These are phyloP conservation scores for Sutorius eximius DNA, from an alignment of 1,284 basidiomycete species.

Conservation along the genomic window DNA sequence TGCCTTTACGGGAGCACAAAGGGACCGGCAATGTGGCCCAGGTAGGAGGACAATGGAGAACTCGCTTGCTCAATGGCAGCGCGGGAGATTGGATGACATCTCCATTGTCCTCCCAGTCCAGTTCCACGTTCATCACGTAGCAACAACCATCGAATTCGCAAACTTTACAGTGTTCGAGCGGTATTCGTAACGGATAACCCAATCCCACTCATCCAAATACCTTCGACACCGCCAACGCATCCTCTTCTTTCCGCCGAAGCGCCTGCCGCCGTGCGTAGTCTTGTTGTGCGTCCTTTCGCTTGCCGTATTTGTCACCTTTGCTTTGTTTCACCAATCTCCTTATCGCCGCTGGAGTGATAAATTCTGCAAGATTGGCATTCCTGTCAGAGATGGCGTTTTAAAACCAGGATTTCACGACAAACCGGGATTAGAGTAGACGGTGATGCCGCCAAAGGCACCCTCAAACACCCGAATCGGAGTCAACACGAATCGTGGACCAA, in stretches of 20 bases:
- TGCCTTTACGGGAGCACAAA: constrained; percentile 36
- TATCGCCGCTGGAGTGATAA: constrained; percentile 84
- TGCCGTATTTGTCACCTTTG: constrained; percentile 79
- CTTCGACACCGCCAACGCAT: constrained; percentile 82
- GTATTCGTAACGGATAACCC: neutral
- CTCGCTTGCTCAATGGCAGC: constrained; percentile 14
- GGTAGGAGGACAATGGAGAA: constrained; percentile 33
- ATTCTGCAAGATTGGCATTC: constrained; percentile 59
- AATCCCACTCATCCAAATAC: constrained; percentile 71
- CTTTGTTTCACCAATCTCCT: constrained; percentile 72
- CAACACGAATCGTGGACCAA: constrained; percentile 96
- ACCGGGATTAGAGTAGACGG: constrained; percentile 96
- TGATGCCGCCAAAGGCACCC: constrained; percentile 93
- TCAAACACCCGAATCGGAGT: constrained; percentile 99
- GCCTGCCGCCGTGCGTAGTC: constrained; percentile 70
- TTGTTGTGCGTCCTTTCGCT: constrained; percentile 76
- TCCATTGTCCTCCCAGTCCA: constrained; percentile 24
- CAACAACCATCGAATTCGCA: neutral
- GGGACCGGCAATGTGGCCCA: constrained; percentile 12
- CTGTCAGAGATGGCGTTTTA: constrained; percentile 7
- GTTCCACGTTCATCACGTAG: neutral
- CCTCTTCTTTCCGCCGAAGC: constrained; percentile 66
- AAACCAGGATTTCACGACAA: constrained; percentile 25
- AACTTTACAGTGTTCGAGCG: neutral
- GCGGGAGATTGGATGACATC: neutral